Evolutionary conservation across 352 stramenopile species (phyloP).

Genomic region (Phytophthora boehmeriae): DNA sequence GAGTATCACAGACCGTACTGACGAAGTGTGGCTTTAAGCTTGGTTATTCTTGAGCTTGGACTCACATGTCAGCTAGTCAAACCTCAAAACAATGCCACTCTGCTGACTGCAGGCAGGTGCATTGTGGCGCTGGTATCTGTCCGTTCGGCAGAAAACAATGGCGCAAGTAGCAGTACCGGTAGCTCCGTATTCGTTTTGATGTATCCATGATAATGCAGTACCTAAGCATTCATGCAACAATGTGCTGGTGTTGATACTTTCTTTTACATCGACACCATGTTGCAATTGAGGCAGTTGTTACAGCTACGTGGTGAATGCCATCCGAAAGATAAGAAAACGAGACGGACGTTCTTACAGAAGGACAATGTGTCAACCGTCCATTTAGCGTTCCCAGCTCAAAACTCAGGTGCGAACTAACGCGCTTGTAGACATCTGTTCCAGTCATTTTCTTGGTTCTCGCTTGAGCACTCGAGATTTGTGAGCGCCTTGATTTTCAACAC

Average conservation of each 20-base stretch:
- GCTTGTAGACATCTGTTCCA: constrained; percentile 25
- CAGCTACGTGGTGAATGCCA: neutral
- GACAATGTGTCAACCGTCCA: neutral
- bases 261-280: too few species aligned
- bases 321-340: neutral
- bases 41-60: neutral
- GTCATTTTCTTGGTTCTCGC: constrained; percentile 22
- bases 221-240: too few species aligned
- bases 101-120: constrained; percentile 6
- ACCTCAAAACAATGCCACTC: neutral
- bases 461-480: constrained; percentile 25
- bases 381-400: constrained; percentile 4
- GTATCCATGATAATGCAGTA: constrained; percentile 11
- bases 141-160: constrained; percentile 8
- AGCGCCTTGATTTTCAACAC: neutral
- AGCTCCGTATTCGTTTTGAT: constrained; percentile 20
- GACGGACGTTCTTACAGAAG: neutral
- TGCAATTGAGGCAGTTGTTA: too few species aligned
- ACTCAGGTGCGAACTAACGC: constrained; percentile 3
- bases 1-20: constrained; percentile 42
- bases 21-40: constrained; percentile 64
- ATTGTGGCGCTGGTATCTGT: constrained; percentile 6
- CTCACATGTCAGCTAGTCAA: neutral
- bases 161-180: constrained; percentile 27
- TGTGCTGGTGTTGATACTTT: too few species aligned